A percentile compares a stretch with the other conserved stretches of the same genome.
Conservation (phyloP, 2,329 filamentous ascomycete species). For the Bimuria novae-zelandiae region DNA sequence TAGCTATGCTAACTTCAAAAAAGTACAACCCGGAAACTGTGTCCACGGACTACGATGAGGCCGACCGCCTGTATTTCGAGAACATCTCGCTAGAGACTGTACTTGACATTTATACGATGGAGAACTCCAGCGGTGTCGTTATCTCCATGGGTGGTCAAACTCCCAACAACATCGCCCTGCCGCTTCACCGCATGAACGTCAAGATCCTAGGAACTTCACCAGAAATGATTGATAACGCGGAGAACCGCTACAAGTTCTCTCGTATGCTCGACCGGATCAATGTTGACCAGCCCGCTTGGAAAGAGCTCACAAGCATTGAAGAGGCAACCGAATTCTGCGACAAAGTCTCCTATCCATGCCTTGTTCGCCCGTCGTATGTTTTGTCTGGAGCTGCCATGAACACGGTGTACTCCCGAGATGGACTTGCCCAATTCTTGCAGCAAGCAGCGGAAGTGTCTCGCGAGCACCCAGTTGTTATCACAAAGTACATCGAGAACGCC, state of each 20-base stretch:
- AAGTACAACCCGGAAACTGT: no score
- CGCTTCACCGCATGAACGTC: slow-evolving; percentile 84
- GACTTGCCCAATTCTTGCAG: slow-evolving; percentile 83
- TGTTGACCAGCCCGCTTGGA: slow-evolving; percentile 97
- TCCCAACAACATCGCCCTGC: slow-evolving; percentile 95
- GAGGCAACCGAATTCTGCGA: slow-evolving; percentile 88
- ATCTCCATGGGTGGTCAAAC: slow-evolving; percentile 97
- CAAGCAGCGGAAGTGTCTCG: slow-evolving; percentile 93
- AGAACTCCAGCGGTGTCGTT: slow-evolving; percentile 81
- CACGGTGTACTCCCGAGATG: slow-evolving; percentile 95
- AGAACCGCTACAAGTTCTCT: slow-evolving; percentile 98
- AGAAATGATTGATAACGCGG: slow-evolving; percentile 97
- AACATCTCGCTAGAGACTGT: slow-evolving; percentile 90
- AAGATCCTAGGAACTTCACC: slow-evolving; percentile 94
- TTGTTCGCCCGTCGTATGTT: slow-evolving; percentile 95
- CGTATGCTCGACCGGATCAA: slow-evolving; percentile 94
- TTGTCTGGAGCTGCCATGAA: slow-evolving; percentile 98
- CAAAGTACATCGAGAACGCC: slow-evolving; percentile 98
- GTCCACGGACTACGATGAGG: slow-evolving; percentile 89
- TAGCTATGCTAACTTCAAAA: no score
- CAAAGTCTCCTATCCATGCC: slow-evolving; percentile 86
- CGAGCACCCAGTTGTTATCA: slow-evolving; percentile 96
- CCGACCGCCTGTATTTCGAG: slow-evolving; percentile 93
- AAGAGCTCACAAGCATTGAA: slow-evolving; percentile 92
- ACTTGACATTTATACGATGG: slow-evolving; percentile 89